These are phyloP conservation scores for Trichoderma breve DNA, from an alignment of 2,329 filamentous ascomycete species.

Conservation along the genomic window DNA sequence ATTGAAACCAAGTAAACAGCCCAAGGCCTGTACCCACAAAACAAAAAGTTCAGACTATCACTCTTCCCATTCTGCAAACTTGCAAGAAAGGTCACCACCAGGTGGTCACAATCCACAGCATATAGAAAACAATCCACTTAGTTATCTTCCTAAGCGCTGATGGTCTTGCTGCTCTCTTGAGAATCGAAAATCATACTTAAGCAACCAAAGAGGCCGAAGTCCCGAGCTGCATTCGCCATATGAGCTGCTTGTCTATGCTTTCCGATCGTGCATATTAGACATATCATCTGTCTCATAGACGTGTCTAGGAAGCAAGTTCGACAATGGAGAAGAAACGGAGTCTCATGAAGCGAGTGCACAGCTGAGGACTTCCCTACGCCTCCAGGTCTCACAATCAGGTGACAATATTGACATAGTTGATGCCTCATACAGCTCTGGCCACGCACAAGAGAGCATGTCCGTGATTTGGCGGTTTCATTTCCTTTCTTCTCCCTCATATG, in stretches of 20 bases:
- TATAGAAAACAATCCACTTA: background rate
- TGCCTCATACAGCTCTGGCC: background rate
- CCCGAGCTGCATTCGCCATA: background rate
- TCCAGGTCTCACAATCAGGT: background rate
- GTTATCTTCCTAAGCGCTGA: background rate
- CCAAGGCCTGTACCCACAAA: background rate
- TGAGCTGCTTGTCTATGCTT: background rate
- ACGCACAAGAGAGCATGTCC: background rate
- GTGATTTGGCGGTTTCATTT: background rate
- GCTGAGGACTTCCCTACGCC: background rate
- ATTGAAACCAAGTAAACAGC: background rate
- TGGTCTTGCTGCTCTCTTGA: background rate
- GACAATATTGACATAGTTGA: background rate
- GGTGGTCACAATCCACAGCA: background rate
- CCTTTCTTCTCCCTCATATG: background rate
- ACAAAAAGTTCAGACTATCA: background rate
- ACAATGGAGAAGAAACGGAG: background rate
- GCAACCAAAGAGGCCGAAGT: background rate
- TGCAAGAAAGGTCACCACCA: background rate
- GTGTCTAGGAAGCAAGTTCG: background rate
- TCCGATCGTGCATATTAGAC: background rate
- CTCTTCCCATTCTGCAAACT: background rate
- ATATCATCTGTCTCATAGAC: background rate
- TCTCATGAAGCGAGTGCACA: background rate
- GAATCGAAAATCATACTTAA: background rate